A percentile compares a stretch with the other conserved stretches of the same genome.
Evolutionary conservation across 1,284 basidiomycete genomes (phyloP).

Genomic region (Xerocomus nothofagi): DNA sequence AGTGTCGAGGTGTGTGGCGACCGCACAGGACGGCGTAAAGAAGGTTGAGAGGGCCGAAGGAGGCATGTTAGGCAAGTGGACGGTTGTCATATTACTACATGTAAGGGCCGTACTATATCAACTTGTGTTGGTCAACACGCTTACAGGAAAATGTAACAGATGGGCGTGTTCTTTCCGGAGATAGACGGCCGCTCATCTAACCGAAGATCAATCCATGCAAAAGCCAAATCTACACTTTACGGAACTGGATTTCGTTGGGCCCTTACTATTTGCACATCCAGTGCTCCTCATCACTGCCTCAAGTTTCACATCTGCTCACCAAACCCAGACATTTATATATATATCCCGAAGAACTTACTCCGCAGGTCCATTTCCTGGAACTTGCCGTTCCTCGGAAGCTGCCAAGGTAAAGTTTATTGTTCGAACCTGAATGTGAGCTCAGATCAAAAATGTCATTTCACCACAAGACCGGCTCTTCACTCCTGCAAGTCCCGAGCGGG

Average conservation of each 20-base stretch:
- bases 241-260: conserved; percentile 33
- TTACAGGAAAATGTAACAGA: conserved; percentile 12
- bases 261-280: conserved; percentile 23
- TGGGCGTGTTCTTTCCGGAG: conserved; percentile 29
- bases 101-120: conserved; percentile 24
- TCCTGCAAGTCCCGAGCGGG: conserved; percentile 30
- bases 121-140: conserved; percentile 8
- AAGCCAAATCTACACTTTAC: conserved; percentile 37
- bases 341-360: conserved; percentile 20
- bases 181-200: conserved; percentile 32
- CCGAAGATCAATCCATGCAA: conserved; percentile 37
- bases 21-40: conserved; percentile 4
- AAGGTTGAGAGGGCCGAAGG: conserved; percentile 4
- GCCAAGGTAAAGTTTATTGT: conserved; percentile 34
- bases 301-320: conserved; percentile 8
- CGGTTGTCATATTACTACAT: conserved; percentile 16
- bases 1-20: conserved; percentile 1
- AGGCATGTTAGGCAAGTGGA: conserved; percentile 17
- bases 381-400: conserved; percentile 27
- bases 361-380: conserved; percentile 31
- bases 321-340: conserved; percentile 10
- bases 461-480: conserved; percentile 24
- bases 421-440: conserved; percentile 28
- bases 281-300: conserved; percentile 14
- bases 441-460: conserved; percentile 30